Evolutionary conservation across 805 yeast genomes (phyloP), one percentile per base, ranked within the genome.

Genomic region (Wickerhamomyces queroliae): DNA sequence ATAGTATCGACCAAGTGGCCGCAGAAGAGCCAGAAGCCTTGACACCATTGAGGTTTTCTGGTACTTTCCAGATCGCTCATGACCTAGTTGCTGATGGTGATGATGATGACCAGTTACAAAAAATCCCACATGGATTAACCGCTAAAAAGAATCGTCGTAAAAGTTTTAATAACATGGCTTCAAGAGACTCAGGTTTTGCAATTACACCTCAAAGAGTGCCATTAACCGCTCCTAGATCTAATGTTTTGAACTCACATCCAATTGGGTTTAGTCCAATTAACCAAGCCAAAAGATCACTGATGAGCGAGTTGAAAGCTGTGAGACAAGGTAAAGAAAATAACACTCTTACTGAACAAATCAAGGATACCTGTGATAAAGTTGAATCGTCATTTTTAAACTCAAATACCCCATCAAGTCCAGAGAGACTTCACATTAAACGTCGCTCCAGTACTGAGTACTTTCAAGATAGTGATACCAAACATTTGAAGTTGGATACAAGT

Each of bases 101-200:
- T n/a, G 43, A 38, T 12, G 46, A 43, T 11, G 49, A 46, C 12
- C 42, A 37, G 9, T 16, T 55, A 19, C 53, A 52, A 19, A 63
- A 56, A 45, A 64, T 67, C 36, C 74, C 76, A 2, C 78, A 74
- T 49, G 79, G 79, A 0, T 51, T 74, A 27, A 52, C 58, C 9
- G 56, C 56, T 2, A 56, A 56, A 41, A 47, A 45, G 38, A 51
- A 49, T 32, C 60, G 60, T 39, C 60, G 60, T 35, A 50, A 47
- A 39, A 53, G 55, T 31, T 49, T 43, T 34, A 52, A 48, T 33
- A 39, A 43, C 19, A 44, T 30, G 6, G 4, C 18, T 23, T 18
- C 23, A 13, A 18, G 3, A 7, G n/a, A 3, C 7, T 19, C 15
- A 4, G 22, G 22, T 7, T 45, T 47, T 23, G 36, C 41, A n/a